phyloP scores from a whole-genome alignment of 805 yeast genomes.

The Kluyveromyces wickerhamii region DNA sequence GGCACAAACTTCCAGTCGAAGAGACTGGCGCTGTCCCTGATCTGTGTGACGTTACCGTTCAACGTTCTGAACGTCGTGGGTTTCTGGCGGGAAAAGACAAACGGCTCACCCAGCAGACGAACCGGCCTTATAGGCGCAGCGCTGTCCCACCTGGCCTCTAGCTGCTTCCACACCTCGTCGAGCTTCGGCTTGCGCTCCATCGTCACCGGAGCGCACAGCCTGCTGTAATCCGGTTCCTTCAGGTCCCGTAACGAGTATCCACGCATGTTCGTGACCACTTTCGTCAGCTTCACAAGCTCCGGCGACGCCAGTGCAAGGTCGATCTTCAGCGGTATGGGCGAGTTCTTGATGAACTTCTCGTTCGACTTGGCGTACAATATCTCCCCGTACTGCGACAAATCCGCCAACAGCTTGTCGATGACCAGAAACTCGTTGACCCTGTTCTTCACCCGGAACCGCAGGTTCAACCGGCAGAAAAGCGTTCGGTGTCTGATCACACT shows the following conservation, averaged over 20 bases:
- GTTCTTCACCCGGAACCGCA: background rate
- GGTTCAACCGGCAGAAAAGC: conserved; percentile 3
- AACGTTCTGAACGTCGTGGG: conserved; percentile 1
- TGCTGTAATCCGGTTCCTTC: background rate
- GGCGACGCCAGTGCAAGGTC: conserved; percentile 3
- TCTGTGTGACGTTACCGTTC: background rate
- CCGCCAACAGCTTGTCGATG: conserved; percentile 1
- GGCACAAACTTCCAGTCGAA: background rate
- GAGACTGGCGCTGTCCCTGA: background rate
- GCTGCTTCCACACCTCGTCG: background rate
- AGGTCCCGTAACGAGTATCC: background rate
- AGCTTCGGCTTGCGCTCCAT: background rate
- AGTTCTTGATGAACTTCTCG: conserved; percentile 1
- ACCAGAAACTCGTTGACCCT: conserved; percentile 1
- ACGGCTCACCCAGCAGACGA: background rate
- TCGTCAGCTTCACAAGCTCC: background rate
- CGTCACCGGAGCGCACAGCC: background rate
- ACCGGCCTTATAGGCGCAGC: background rate
- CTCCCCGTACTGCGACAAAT: conserved; percentile 1
- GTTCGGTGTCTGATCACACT: background rate
- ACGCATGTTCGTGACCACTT: conserved; percentile 1
- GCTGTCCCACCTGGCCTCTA: background rate
- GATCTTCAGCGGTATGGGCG: background rate
- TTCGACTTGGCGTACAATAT: conserved; percentile 3
- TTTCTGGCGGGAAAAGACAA: background rate